Base-by-base conservation (phyloP, 1,139 yeast genomes). In the Kazachstania sp. region DNA sequence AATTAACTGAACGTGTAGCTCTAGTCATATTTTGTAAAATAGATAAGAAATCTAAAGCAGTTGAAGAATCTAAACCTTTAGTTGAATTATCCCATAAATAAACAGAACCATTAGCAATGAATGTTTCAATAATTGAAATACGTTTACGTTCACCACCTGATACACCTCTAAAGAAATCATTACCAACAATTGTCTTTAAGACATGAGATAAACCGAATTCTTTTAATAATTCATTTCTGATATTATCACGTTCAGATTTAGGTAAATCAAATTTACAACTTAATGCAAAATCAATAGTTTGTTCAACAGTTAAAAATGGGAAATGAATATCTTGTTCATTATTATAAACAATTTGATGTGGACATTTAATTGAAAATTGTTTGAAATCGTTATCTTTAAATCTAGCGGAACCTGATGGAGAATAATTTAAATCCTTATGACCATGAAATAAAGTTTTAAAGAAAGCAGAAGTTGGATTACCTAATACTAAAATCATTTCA, bases 81-180 rank as follows among this genome's bases (percentile, higher is more conserved):
- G 80, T 75, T 20, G 79, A 76, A 55, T 75, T 75, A 62, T 75
- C 79, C 80, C 79, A 75, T 55, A 76, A 68, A 55, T 74, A 74
- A 30, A 75, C 59, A 29, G 72, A 65, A 37, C 73, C 77, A 46
- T 71, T 65, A 45, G 75, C 71, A 23, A 73, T 71, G 53, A 71
- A 66, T 3, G 76, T 74, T 58, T 73, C 78, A 23, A 75, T 74
- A 51, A 71, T 71, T 3, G 74, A 70, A 19, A 71, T 71, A 59
- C 75, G 65, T 53, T 71, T 71, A 45, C 75, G 58, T 51, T 71
- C 73, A 61, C 75, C 75, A 48, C 75, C 75, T 23, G 75, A 71
- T 26, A 71, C 68, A 52, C 75, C 75, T 51, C 73, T 62, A 23
- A 71, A 65, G 49, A 58, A 70, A 51, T 71, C 75, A 51, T 70